These are phyloP conservation scores for Citrus australasica DNA, from an alignment of 345 rosid genomes.

Conservation along the genomic window DNA sequence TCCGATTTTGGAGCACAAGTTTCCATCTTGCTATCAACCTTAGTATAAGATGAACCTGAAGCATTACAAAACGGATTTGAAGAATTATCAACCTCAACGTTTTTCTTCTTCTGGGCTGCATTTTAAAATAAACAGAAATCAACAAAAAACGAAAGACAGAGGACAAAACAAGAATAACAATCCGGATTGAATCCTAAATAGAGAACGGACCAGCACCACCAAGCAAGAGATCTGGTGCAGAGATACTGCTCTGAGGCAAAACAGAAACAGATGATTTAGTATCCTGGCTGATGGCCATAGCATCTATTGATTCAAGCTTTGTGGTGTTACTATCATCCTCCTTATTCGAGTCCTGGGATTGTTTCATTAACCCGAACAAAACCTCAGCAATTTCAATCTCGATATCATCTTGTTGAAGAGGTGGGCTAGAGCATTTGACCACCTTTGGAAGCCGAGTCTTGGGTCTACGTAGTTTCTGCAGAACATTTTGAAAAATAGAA, in stretches of 20 bases:
- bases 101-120: constrained; percentile 35
- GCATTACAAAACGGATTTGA: constrained; percentile 7
- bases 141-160: neutral
- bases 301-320: constrained; percentile 27
- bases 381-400: constrained; percentile 73
- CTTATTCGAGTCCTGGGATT: constrained; percentile 31
- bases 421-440: constrained; percentile 31
- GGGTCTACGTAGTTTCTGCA: constrained; percentile 34
- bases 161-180: neutral
- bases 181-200: neutral
- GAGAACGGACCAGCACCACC: constrained; percentile 11
- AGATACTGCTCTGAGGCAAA: constrained; percentile 5
- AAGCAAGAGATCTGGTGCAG: constrained; percentile 15
- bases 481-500: neutral
- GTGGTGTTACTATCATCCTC: constrained; percentile 25
- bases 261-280: constrained; percentile 7
- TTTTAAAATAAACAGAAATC: neutral
- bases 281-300: neutral
- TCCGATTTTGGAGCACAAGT: constrained; percentile 3
- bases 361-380: constrained; percentile 47
- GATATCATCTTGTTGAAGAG: constrained; percentile 46
- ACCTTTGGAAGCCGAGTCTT: constrained; percentile 36
- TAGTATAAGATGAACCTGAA: constrained; percentile 10
- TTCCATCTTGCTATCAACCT: constrained; percentile 18
- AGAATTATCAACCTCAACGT: constrained; percentile 26